Evolutionary conservation across 2,329 filamentous ascomycete species (phyloP).

Genomic region (Incumbomyces delicatus): DNA sequence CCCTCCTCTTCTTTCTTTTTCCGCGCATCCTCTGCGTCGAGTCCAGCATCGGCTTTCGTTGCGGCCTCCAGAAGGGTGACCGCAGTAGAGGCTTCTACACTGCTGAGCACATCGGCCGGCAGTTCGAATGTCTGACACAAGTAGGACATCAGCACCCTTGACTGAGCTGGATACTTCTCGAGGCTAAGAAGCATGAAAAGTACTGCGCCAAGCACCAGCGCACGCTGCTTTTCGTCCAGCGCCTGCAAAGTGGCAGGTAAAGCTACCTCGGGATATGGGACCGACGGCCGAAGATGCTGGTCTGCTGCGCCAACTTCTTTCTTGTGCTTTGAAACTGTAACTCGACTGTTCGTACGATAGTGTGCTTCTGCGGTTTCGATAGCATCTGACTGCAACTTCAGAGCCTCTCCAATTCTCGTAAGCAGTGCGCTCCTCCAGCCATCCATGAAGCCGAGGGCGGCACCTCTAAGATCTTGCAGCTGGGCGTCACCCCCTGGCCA

Average conservation of each 20-base stretch:
- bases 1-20: conserved; percentile 58
- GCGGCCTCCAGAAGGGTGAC: conserved; percentile 59
- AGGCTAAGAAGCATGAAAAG: conserved; percentile 59
- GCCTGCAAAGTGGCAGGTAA: conserved; percentile 13
- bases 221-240: conserved; percentile 50
- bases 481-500: neutral
- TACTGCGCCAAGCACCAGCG: conserved; percentile 55
- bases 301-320: neutral
- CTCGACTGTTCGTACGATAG: conserved; percentile 20
- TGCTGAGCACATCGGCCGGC: conserved; percentile 47
- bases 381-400: conserved; percentile 32
- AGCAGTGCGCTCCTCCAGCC: conserved; percentile 61
- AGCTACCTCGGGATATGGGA: neutral
- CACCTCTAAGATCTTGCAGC: conserved; percentile 46
- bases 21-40: conserved; percentile 60
- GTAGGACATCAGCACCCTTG: conserved; percentile 56
- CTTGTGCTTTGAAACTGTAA: conserved; percentile 5
- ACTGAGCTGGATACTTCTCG: conserved; percentile 60
- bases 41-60: conserved; percentile 43
- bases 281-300: neutral
- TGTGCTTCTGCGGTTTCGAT: conserved; percentile 24
- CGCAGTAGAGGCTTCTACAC: conserved; percentile 62
- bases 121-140: conserved; percentile 57
- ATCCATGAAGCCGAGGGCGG: conserved; percentile 58
- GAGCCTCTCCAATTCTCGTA: conserved; percentile 56